These are phyloP conservation scores for Fusarium solani-melongenae DNA, from an alignment of 2,329 filamentous ascomycete genomes.

Conservation along the genomic window DNA sequence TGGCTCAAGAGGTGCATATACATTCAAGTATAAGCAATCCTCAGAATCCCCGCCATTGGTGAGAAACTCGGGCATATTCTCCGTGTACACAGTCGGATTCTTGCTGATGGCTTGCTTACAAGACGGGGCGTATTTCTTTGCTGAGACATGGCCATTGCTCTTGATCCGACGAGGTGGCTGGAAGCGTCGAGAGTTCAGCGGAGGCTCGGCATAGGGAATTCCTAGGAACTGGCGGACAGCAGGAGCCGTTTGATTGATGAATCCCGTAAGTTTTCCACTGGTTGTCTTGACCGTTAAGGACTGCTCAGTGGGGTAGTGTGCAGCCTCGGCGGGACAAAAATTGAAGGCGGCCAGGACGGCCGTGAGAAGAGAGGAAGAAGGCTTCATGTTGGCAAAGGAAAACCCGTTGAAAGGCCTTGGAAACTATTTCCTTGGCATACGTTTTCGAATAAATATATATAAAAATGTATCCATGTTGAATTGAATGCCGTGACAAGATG, in stretches of 20 bases:
- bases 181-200: conserved; percentile 62
- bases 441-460: neutral
- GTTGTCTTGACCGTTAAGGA: conserved; percentile 16
- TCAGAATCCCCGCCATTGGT: conserved; percentile 47
- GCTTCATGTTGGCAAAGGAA: neutral
- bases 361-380: neutral
- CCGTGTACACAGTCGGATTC: conserved; percentile 50
- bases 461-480: neutral
- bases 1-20: conserved; percentile 46
- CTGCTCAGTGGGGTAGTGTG: neutral
- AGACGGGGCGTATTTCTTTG: conserved; percentile 43
- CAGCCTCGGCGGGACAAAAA: neutral
- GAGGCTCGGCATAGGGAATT: conserved; percentile 68
- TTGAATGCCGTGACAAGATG: neutral
- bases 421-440: neutral
- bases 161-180: conserved; percentile 47
- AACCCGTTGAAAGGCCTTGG: neutral
- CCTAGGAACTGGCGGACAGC: conserved; percentile 41
- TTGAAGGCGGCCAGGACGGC: neutral
- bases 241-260: conserved; percentile 27
- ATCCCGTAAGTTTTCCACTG: conserved; percentile 20
- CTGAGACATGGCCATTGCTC: conserved; percentile 38
- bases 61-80: conserved; percentile 53
- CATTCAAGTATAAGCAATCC: conserved; percentile 49
- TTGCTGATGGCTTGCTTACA: conserved; percentile 42